Base-by-base conservation (phyloP, 1,284 basidiomycete genomes). In the Xerocomus nothofagi region DNA sequence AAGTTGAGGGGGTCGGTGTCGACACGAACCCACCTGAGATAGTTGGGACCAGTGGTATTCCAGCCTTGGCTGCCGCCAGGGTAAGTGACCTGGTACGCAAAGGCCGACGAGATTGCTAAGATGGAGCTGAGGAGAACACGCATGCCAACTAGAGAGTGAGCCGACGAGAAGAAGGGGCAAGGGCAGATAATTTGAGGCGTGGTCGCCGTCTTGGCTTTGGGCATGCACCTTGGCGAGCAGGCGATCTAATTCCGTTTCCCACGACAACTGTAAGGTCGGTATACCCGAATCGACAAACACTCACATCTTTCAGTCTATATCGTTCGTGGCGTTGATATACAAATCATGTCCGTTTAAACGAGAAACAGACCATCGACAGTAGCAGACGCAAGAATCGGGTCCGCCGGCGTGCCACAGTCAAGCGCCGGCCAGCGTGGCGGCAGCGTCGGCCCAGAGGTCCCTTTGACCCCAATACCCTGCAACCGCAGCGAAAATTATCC, bases 381-480 rank as follows among this genome's bases (percentile, higher is more conserved):
- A n/a, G 14, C 26, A 39, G 15, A 9, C 21, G 39, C 15, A 27
- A 23, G 17, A 9, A n/a, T 43, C 11, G 27, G 30, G n/a, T 29
- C 21, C 20, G 20, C 23, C 18, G 27, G 15, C 30, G 8, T 30
- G 24, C 45, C 17, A 23, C n/a, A 44, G 31, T 60, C 52, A 67
- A 47, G 65, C 51, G 50, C 58, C 50, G 41, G 59, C 64, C 49
- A 83, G 59, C 51, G 70, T 67, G 33, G 68, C 72, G 57, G 86
- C 84, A 10, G 87, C 86, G 63, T 94, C 89, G 60, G 78, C 76
- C 84, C 92, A 90, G 38, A 98, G 70, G 67, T 98, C 95, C 48
- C 73, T 76, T 71, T 98, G 94, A 18, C 81, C 87, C 94, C 93
- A 98, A 1, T 88, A 73, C 10, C 79, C 82, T 20, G 80, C 78